Evolutionary conservation across 2,329 filamentous ascomycete genomes (phyloP), one percentile per base, ranked within the genome.

Genomic region (Trichophyton simii): DNA sequence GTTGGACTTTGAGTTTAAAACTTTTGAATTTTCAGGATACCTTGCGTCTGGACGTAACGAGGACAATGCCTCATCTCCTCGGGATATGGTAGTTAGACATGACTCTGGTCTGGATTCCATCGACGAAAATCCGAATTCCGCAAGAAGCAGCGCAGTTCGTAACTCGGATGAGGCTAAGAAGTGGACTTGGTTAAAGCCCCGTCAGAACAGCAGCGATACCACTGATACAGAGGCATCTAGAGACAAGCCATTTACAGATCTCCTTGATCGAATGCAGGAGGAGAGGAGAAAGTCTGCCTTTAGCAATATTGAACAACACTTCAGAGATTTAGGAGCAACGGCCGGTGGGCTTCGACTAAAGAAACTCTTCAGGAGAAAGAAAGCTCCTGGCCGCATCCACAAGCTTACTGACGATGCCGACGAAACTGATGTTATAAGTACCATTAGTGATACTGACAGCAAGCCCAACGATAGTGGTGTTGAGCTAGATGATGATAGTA

Each of bases 141-240:
- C 73, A 11, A 72, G 68, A 60, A 66, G 65, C 46, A 66, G 60
- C 4, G 67, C 66, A 13, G 58, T 61, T 3, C 67, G 65, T 20
- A 54, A 61, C 25, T 63, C 68, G 5, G 63, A 58, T 2, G 73
- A 74, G 15, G 66, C 67, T 20, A 77, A 75, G 62, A 79, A 77
- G 64, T 78, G 77, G 76, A 73, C 75, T 13, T 78, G 76, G 77
- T 76, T 78, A 55, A 76, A 75, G 59, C 69, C 72, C 42, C 69
- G 67, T 15, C 66, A 42, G 4, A 58, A 41, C 18, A 25, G 20
- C 31, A 31, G 38, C 13, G 31, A 11, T 18, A 11, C 13, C 11
- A 20, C 50, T 54, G 22, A 25, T 13, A 25, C 18, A 13, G 50
- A 54, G 22, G 50, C 7, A 25, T n/a, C 22, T 13, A 25, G 22